Conservation (phyloP, 495 filamentous ascomycete species). For the Aspergillus conjunctus region DNA sequence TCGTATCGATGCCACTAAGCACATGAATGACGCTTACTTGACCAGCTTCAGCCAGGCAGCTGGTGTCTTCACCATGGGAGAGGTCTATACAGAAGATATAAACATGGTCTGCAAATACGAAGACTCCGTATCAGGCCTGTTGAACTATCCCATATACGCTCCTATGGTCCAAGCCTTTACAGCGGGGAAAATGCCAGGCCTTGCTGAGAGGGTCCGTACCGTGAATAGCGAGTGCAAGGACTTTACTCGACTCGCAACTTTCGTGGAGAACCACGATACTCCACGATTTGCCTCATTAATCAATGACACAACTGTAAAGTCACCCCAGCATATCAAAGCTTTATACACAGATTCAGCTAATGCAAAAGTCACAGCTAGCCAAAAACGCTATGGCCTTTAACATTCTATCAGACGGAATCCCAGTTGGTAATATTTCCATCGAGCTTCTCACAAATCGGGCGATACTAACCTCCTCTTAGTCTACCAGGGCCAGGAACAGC, state of each 20-base stretch:
- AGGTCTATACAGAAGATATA: constrained; percentile 14
- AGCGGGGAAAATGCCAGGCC: constrained; percentile 50
- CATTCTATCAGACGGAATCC: constrained; percentile 65
- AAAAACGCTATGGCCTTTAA: constrained; percentile 68
- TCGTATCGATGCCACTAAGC: constrained; percentile 67
- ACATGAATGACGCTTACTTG: constrained; percentile 25
- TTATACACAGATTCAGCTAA: background rate
- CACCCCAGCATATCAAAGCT: background rate
- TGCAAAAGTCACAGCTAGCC: constrained; percentile 39
- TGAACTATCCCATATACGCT: constrained; percentile 50
- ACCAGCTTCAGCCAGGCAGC: constrained; percentile 12
- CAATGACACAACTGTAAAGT: constrained; percentile 11
- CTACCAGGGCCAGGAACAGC: constrained; percentile 70
- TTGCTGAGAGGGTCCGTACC: constrained; percentile 51
- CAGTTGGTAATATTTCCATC: constrained; percentile 33
- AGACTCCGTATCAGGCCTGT: constrained; percentile 11
- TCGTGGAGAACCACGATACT: constrained; percentile 72
- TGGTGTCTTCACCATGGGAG: constrained; percentile 17
- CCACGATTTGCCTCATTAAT: constrained; percentile 54
- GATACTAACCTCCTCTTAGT: constrained; percentile 24
- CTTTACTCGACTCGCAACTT: constrained; percentile 62
- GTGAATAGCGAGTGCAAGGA: constrained; percentile 45
- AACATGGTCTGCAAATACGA: constrained; percentile 13
- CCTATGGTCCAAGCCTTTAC: constrained; percentile 58
- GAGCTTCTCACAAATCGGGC: background rate